Evolutionary conservation across 805 yeast species (phyloP), one percentile per base, ranked within the genome.

Genomic region (Starmerella asiatica): DNA sequence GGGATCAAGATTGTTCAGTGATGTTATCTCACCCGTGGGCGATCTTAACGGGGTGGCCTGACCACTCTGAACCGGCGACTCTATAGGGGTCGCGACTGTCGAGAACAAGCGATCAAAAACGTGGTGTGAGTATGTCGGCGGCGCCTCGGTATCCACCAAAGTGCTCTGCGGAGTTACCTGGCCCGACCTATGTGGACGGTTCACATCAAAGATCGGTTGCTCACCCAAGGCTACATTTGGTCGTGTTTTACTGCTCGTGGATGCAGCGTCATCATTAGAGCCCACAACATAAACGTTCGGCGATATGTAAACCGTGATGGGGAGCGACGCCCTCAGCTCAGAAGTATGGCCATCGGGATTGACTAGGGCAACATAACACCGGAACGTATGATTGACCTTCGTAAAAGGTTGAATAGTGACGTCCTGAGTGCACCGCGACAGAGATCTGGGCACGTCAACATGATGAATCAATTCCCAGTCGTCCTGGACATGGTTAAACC

Each of bases 261-360:
- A 23, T 19, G 75, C 73, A 5, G 23, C 20, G 6, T 23, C 29
- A 11, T 38, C 40, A 3, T 24, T 27, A 14, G 29, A 36, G 27
- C 40, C 39, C 6, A 39, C 64, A 15, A 88, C 66, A 1, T 88
- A 71, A 4, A 91, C 80, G 56, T 81, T 80, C 5, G 97, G 96
- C 4, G 79, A 71, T 20, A 84, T 77, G 57, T 79, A 82, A 26
- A 83, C 57, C 21, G 69, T 71, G 3, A 88, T 67, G 0, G 97
- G 97, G 46, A 88, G 64, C 0, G 95, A 79, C 0, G 96, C 96
- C 24, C 97, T 67, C 37, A 88, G 65, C 57, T 86, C 96, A 0
- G 95, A 83, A 3, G 79, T 76, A 55, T 88, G 97, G 3, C 94
- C 94, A 57, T 85, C 96, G 0, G 93, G 79, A 55, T 91, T 88